Conservation (phyloP, 2,329 filamentous ascomycete species). For the Cordyceps fumosorosea region DNA sequence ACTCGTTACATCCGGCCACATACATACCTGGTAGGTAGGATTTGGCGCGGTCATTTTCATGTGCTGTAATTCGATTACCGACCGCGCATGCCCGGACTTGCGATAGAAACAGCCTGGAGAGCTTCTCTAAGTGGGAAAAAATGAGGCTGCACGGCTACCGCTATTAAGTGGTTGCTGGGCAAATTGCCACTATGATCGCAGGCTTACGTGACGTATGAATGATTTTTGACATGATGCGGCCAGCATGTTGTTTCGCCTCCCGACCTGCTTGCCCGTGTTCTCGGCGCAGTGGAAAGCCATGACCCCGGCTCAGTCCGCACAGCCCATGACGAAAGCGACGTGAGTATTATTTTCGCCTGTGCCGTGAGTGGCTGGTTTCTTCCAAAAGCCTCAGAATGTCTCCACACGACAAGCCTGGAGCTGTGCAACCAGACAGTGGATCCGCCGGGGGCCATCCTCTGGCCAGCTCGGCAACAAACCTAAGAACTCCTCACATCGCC, state of each 20-base stretch:
- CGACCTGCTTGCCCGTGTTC: neutral
- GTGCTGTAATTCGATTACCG: conserved; percentile 12
- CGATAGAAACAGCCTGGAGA: neutral
- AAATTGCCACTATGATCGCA: neutral
- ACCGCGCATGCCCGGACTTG: neutral
- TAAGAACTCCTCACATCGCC: conserved; percentile 19
- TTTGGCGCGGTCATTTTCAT: conserved; percentile 8
- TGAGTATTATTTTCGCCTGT: conserved; percentile 24
- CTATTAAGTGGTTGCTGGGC: too few species aligned
- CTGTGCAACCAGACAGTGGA: conserved; percentile 12
- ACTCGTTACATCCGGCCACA: conserved; percentile 5
- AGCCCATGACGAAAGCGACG: conserved; percentile 24
- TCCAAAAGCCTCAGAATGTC: conserved; percentile 3
- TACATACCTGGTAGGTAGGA: too few species aligned
- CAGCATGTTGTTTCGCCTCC: neutral
- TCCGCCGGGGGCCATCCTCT: neutral
- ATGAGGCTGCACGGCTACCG: too few species aligned
- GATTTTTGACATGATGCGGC: neutral
- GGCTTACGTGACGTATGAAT: neutral
- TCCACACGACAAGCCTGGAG: conserved; percentile 8
- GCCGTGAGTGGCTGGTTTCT: conserved; percentile 7
- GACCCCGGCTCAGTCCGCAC: conserved; percentile 10
- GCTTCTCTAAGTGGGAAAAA: neutral
- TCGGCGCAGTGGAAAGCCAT: conserved; percentile 11
- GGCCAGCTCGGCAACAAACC: conserved; percentile 19